Evolutionary conservation across 2,329 filamentous ascomycete species (phyloP).

Genomic region (Phialophora tarda): DNA sequence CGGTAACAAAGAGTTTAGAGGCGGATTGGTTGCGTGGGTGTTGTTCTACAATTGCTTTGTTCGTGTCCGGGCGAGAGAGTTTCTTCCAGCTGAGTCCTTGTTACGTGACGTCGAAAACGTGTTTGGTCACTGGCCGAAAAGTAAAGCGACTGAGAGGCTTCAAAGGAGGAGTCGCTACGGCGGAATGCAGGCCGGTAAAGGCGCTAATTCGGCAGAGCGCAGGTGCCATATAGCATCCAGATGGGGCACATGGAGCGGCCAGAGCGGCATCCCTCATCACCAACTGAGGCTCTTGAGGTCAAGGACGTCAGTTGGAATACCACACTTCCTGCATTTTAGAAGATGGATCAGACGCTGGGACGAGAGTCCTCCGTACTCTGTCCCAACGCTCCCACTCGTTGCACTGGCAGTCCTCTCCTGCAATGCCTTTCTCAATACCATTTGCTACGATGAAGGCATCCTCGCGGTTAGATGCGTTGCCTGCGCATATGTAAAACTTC

Average conservation of each 20-base stretch:
- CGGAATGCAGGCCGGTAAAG: neutral
- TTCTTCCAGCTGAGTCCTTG: neutral
- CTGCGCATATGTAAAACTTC: too few species aligned
- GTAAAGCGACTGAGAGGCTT: neutral
- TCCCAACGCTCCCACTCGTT: too few species aligned
- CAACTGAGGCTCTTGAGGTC: too few species aligned
- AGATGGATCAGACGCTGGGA: neutral
- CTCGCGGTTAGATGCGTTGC: too few species aligned
- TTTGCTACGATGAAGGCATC: too few species aligned
- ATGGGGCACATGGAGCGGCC: too few species aligned
- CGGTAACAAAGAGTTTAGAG: conserved; percentile 5
- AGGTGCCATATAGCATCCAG: neutral
- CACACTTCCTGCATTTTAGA: neutral
- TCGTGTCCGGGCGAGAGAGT: neutral
- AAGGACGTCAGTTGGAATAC: too few species aligned
- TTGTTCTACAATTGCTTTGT: neutral
- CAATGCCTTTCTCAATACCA: too few species aligned
- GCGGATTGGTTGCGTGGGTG: neutral
- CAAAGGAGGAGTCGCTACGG: conserved; percentile 4
- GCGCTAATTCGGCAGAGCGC: neutral
- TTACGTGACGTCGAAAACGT: conserved; percentile 1
- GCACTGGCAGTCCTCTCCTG: too few species aligned
- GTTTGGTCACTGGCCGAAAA: neutral
- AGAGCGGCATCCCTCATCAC: neutral
- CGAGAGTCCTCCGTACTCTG: too few species aligned